Evolutionary conservation across 1,284 basidiomycete species (phyloP), one percentile per base, ranked within the genome.

Genomic region (Pterulicium gracile): DNA sequence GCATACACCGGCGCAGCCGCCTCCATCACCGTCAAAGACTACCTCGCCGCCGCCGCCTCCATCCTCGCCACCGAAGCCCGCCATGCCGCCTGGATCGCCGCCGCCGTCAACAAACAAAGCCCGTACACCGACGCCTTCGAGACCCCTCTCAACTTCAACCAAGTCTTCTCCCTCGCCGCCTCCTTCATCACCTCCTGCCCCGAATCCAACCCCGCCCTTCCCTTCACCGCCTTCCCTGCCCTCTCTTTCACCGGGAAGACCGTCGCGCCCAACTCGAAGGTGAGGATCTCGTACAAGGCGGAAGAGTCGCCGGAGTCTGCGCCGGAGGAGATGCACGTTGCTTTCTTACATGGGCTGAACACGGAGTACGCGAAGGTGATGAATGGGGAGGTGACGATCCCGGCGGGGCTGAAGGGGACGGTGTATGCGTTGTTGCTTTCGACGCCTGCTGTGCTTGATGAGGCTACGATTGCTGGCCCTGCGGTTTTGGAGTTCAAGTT

Each of bases 121-220:
- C 67, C 73, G 1, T 81, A 78, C 79, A 72, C 71, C 47, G 70
- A 72, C 1, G 61, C 75, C 4, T 74, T 75, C 55, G 68, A 74
- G 65, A 69, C 65, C 1, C 74, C 78, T 3, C 65, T 82, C 22
- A 61, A 64, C 27, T 59, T 71, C 46, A 69, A 68, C 57, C 69
- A 76, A 52, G 72, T 66, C 10, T 69, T 58, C 51, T 69, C 69
- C 0, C 57, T 77, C 23, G 64, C 63, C 46, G 61, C 61, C 0
- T 51, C 50, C 22, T 74, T 70, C 56, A 67, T 76, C 55, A 55
- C 55, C 21, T 62, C 61, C 1, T 82, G 79, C 62, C 79, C 81
- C 0, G 45, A 54, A 1, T 55, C 61, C 45, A 75, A 76, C 57
- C 61, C 66, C 1, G 52, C 61, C 1, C 65, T 73, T 17, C 63